Conservation (phyloP, 208 protist species). For the Trypanosoma congolense region DNA sequence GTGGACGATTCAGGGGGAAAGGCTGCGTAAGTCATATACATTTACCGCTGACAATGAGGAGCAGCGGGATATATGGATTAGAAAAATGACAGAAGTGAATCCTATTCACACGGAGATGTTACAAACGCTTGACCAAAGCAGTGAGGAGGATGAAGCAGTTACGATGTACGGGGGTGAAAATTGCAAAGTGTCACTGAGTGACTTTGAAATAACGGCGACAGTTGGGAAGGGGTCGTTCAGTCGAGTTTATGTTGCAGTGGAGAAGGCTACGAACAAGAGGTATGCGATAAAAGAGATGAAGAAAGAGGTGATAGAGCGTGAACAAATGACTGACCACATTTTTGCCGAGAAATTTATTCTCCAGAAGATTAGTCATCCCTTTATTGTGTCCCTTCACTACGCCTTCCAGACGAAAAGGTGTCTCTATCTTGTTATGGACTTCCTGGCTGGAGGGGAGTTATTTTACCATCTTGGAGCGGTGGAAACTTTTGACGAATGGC, state of each 20-base stretch:
- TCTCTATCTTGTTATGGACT: conserved; percentile 92
- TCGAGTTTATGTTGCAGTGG: conserved; percentile 85
- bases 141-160: conserved; percentile 34
- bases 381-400: conserved; percentile 93
- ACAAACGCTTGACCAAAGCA: conserved; percentile 14
- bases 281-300: conserved; percentile 92
- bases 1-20: conserved; percentile 32
- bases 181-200: conserved; percentile 68
- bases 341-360: conserved; percentile 88
- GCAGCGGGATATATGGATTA: conserved; percentile 29
- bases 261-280: conserved; percentile 77
- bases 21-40: conserved; percentile 26
- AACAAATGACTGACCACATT: conserved; percentile 71
- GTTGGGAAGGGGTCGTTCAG: conserved; percentile 92
- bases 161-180: conserved; percentile 22
- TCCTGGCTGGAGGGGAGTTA: conserved; percentile 88
- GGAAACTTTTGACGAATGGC: conserved; percentile 57
- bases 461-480: conserved; percentile 76
- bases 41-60: conserved; percentile 26
- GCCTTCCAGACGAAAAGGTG: conserved; percentile 92
- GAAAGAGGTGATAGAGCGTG: conserved; percentile 52
- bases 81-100: conserved; percentile 22
- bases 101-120: conserved; percentile 20
- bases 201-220: conserved; percentile 86
- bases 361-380: conserved; percentile 90